Percentiles rank a stretch among this genome's conserved stretches.
Evolutionary conservation across 257 asterid genomes (phyloP).

Genomic region (Euphrasia confusa): DNA sequence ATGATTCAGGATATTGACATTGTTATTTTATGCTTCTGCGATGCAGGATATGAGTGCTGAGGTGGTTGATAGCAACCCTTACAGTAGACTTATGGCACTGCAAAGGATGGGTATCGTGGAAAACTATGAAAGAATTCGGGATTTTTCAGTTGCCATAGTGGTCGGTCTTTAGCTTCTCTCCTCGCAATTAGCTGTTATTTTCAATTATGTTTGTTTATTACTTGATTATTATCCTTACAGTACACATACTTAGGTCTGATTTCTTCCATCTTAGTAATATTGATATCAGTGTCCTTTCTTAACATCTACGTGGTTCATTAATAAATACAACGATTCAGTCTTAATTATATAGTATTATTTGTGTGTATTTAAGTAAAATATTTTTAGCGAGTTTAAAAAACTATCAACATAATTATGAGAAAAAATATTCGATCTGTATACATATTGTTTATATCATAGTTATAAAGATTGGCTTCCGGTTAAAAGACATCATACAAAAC

Average conservation of each 20-base stretch:
- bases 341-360: too few species aligned
- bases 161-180: constrained; percentile 44
- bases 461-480: too few species aligned
- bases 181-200: constrained; percentile 4
- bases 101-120: constrained; percentile 98
- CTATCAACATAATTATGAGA: too few species aligned
- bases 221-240: background rate
- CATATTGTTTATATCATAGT: too few species aligned
- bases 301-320: background rate
- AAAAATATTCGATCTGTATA: too few species aligned
- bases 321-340: background rate
- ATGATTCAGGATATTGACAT: background rate
- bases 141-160: constrained; percentile 87
- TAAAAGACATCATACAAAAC: too few species aligned
- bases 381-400: too few species aligned
- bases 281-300: too few species aligned
- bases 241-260: constrained; percentile 5
- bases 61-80: constrained; percentile 96
- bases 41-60: constrained; percentile 86
- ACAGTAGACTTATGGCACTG: constrained; percentile 99
- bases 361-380: too few species aligned
- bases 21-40: constrained; percentile 20
- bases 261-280: too few species aligned
- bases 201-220: background rate
- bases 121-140: constrained; percentile 82